These are phyloP conservation scores for Zizania latifolia DNA, from an alignment of 176 grass and related monocot species.

Conservation along the genomic window DNA sequence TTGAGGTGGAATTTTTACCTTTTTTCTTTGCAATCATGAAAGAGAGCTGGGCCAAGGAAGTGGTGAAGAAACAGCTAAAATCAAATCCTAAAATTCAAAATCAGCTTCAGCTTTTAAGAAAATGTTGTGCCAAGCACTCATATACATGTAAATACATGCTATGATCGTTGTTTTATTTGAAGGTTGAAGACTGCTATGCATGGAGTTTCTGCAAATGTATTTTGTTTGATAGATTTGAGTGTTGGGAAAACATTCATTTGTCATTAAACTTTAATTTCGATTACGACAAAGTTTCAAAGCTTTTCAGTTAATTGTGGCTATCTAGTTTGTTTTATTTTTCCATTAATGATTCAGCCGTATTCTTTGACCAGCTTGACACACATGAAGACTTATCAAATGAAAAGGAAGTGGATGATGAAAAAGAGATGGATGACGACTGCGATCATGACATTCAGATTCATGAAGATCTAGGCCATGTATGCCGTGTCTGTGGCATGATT, in stretches of 20 bases:
- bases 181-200: slow-evolving; percentile 9
- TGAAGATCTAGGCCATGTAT: slow-evolving; percentile 91
- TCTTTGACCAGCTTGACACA: slow-evolving; percentile 42
- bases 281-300: too few species aligned
- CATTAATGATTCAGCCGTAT: slow-evolving; percentile 3
- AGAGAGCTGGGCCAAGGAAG: too few species aligned
- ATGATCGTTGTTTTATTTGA: slow-evolving; percentile 16
- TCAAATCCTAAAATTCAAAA: too few species aligned
- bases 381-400: slow-evolving; percentile 36
- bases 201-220: neutral
- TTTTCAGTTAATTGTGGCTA: slow-evolving; percentile 20
- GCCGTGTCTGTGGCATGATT: slow-evolving; percentile 90
- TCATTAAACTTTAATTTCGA: too few species aligned
- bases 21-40: too few species aligned
- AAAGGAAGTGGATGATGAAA: slow-evolving; percentile 45
- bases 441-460: slow-evolving; percentile 65
- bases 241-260: neutral
- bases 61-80: too few species aligned
- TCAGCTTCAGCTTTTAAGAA: too few species aligned
- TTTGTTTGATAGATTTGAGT: neutral
- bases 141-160: too few species aligned
- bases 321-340: slow-evolving; percentile 9
- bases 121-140: too few species aligned
- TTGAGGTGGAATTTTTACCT: too few species aligned
- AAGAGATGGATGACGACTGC: slow-evolving; percentile 46